phyloP scores from a whole-genome alignment of 345 rosid genomes.

The Rubroshorea leprosula region DNA sequence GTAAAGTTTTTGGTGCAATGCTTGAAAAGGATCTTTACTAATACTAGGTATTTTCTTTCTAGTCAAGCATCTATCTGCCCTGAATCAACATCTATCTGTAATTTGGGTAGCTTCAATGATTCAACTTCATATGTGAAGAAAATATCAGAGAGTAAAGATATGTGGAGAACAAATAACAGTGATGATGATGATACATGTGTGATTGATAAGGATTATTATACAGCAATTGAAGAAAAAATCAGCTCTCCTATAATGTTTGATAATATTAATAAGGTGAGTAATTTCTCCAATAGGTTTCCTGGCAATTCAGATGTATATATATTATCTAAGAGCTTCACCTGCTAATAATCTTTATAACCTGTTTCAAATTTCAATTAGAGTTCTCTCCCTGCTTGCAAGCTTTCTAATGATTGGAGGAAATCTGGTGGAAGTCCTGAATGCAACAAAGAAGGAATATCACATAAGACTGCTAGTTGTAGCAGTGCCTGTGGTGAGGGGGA shows the following conservation, averaged over 20 bases:
- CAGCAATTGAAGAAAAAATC: conserved; percentile 26
- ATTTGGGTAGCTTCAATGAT: conserved; percentile 54
- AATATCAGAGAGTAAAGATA: conserved; percentile 24
- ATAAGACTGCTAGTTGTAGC: conserved; percentile 8
- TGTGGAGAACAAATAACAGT: conserved; percentile 31
- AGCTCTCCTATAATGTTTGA: too few relatives aligned
- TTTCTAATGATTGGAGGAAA: conserved; percentile 43
- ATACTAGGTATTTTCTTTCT: conserved; percentile 26
- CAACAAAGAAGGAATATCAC: conserved; percentile 20
- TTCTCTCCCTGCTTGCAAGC: conserved; percentile 40
- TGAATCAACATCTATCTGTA: conserved; percentile 47
- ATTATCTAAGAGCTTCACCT: not conserved
- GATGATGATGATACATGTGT: conserved; percentile 69
- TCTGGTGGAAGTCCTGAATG: conserved; percentile 34
- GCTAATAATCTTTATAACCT: not conserved
- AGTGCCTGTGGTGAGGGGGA: conserved; percentile 20
- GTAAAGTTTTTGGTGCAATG: not conserved
- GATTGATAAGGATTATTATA: conserved; percentile 51
- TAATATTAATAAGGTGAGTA: conserved; percentile 38
- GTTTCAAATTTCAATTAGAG: conserved; percentile 33
- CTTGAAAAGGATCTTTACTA: conserved; percentile 8
- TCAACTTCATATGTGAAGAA: conserved; percentile 30
- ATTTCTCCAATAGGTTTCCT: conserved; percentile 7
- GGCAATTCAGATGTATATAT: not conserved
- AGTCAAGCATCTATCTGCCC: too few relatives aligned